These are phyloP conservation scores for Taiwanofungus camphoratus DNA, from an alignment of 1,284 basidiomycete genomes.

Conservation along the genomic window DNA sequence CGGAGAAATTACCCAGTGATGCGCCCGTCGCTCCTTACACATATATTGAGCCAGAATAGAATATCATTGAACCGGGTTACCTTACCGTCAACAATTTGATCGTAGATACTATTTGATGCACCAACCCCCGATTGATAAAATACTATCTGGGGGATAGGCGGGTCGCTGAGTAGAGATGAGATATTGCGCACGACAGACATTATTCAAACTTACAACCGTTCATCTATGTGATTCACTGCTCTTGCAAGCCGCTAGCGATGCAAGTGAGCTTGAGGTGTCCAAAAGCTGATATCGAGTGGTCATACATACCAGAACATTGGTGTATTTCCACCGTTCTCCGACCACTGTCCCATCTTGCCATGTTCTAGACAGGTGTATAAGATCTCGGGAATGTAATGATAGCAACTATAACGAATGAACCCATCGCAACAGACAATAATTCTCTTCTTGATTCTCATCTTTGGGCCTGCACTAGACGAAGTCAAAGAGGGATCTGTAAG, in stretches of 20 bases:
- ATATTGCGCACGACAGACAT: neutral
- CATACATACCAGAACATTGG: slow-evolving; percentile 40
- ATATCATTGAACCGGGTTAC: neutral
- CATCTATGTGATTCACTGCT: slow-evolving; percentile 52
- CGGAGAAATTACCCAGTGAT: slow-evolving; percentile 40
- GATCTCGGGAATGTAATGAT: neutral
- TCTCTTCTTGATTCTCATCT: slow-evolving; percentile 39
- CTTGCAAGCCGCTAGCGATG: slow-evolving; percentile 40
- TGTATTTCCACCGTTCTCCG: slow-evolving; percentile 47
- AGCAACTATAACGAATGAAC: slow-evolving; percentile 19
- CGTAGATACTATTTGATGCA: slow-evolving; percentile 51
- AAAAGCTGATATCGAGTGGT: neutral
- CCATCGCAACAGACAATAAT: slow-evolving; percentile 70
- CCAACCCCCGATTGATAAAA: slow-evolving; percentile 71
- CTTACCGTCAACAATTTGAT: slow-evolving; percentile 33
- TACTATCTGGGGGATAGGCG: slow-evolving; percentile 55
- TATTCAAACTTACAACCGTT: slow-evolving; percentile 35
- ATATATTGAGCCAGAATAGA: neutral
- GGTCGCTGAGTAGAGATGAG: slow-evolving; percentile 26
- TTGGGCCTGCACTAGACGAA: neutral
- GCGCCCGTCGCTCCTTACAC: slow-evolving; percentile 58
- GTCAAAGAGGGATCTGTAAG: too few relatives aligned
- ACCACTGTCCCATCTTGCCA: slow-evolving; percentile 42
- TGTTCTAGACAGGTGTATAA: slow-evolving; percentile 21
- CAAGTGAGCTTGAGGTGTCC: neutral